Base-by-base conservation (phyloP, 495 filamentous ascomycete genomes). In the Penicillium maclennaniae region DNA sequence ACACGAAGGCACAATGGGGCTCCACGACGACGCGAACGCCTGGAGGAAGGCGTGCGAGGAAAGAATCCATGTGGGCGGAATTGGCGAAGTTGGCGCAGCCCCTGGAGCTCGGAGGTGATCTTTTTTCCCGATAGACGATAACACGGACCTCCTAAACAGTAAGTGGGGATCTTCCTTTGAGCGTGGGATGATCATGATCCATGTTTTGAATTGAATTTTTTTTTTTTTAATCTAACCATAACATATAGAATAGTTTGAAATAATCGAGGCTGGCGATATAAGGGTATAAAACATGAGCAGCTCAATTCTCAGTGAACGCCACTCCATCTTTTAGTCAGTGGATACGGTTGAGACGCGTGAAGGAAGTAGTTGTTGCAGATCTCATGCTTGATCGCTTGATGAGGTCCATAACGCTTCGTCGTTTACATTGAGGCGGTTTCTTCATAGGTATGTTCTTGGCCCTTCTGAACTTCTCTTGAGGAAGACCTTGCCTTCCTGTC, bases 1-100 rank as follows among this genome's bases (percentile, higher is more conserved):
- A 54, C 7, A 54, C n/a, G 7, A 53, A 46, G 21, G 51, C 41
- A 14, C 28, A 42, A 27, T 68, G 55, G 6, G 46, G 48, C 37
- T 65, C 65, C 25, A 62, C 14, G 40, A 69, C 31, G 15, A 61
- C 51, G 19, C 56, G 61, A 20, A 73, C 19, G 8, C 51, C 52
- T 12, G 55, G 60, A n/a, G 67, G 67, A 9, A 72, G 49, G 34
- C 53, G 62, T 5, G 61, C 53, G 10, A 62, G 40, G 19, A 67
- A 56, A n/a, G 44, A 55, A 15, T 63, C 68, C 71, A 74, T 74
- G 60, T 38, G 21, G 43, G 42, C 39, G 34, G 41, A 20, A 49
- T 27, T 50, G 51, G 50, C 45, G 46, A 27, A 53, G 51, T 52
- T 59, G 59, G 49, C 47, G 56, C 25, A 25, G 43, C 36, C 41